Base-by-base conservation (phyloP, 495 filamentous ascomycete species). In the Aspergillus heteromorphus region DNA sequence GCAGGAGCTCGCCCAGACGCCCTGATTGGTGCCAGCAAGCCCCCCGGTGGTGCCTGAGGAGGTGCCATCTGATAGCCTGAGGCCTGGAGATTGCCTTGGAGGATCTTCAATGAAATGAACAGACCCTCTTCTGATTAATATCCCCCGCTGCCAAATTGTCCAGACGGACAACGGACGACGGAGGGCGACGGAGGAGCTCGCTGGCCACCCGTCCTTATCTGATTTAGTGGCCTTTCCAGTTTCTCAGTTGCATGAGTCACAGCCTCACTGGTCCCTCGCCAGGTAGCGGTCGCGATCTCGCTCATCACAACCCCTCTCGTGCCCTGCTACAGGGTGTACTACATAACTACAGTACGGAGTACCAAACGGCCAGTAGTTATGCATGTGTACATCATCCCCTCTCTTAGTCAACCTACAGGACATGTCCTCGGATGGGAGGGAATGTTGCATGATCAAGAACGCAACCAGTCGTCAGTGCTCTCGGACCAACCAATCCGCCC, bases 1-100 rank as follows among this genome's bases (percentile, higher is more conserved):
- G 21, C 43, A 47, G 13, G 27, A 25, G 43, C 23, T 13, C 21
- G 13, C 21, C 21, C 16, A 27, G 43, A 14, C 21, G 14, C 16
- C n/a, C 43, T 47, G 43, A 47, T 47, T 47, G 43, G 43, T 10
- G 43, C 43, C 43, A 47, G 16, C 43, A 47, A 9, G 6, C 20
- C 42, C 20, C 11, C 42, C 20, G 42, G 17, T 18, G 42, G 42
- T 45, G 42, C 42, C 42, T 45, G 42, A 45, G 42, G 43, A 47
- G 4, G 34, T 38, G 34, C 34, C 34, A 14, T 38, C 34, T 27
- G 23, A 27, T 27, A 27, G 34, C n/a, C 34, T 4, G 5, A 5
- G 11, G 14, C 14, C 13, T 38, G 23, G 23, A 27, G 23, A 34
- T 13, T 34, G 9, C 14, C 30, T 14, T 38, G 34, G 34, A 38